Evolutionary conservation across 495 filamentous ascomycete genomes (phyloP).

Genomic region (Penicillium steckii): DNA sequence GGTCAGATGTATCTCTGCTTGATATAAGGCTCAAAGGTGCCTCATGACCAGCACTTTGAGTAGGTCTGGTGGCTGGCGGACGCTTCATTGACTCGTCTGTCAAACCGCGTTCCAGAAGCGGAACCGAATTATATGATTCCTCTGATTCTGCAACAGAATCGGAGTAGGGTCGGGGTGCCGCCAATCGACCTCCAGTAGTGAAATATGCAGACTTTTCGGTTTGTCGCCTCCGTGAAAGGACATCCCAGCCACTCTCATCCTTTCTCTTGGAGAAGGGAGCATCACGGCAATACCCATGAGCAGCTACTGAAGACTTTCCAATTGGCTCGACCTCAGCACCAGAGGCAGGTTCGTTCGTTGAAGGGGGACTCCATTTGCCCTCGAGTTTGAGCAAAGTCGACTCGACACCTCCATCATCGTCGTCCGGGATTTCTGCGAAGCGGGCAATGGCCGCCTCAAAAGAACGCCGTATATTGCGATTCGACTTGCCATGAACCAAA

Average conservation of each 20-base stretch:
- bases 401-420: constrained; percentile 91
- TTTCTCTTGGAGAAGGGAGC: not conserved
- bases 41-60: constrained; percentile 7
- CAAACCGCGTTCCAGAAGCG: constrained; percentile 70
- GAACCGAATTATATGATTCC: constrained; percentile 74
- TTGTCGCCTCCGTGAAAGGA: constrained; percentile 22
- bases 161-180: constrained; percentile 36
- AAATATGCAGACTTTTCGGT: constrained; percentile 33
- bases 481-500: constrained; percentile 71
- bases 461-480: constrained; percentile 76
- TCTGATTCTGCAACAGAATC: constrained; percentile 53
- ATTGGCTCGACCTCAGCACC: not conserved
- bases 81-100: constrained; percentile 56
- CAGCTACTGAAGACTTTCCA: not conserved
- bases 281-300: not conserved
- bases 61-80: constrained; percentile 17
- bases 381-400: constrained; percentile 90
- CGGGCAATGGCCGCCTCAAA: constrained; percentile 89
- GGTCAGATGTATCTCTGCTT: constrained; percentile 29
- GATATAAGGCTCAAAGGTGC: constrained; percentile 25
- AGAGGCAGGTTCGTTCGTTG: constrained; percentile 1
- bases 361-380: constrained; percentile 60
- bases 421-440: constrained; percentile 86
- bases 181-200: constrained; percentile 27
- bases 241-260: constrained; percentile 12